Percentiles rank a stretch among this genome's conserved stretches.
Evolutionary conservation across 169 alveolate species (phyloP).

Genomic region (Prorocentrum cordatum): DNA sequence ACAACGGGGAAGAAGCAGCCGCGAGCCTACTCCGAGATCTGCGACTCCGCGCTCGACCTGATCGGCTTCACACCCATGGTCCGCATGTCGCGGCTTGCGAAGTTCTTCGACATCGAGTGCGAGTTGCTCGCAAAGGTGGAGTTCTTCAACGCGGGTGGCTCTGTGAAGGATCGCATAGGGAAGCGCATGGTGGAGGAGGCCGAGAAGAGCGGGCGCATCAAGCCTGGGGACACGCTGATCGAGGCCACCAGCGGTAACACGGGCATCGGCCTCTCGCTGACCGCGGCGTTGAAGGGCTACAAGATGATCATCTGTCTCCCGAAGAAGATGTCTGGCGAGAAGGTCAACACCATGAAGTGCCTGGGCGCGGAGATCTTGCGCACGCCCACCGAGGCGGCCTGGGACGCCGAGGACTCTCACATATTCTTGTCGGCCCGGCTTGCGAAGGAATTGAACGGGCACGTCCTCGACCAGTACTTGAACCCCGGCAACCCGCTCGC

Average conservation of each 20-base stretch:
- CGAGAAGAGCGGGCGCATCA: constrained; percentile 80
- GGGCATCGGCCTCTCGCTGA: constrained; percentile 87
- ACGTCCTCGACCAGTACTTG: constrained; percentile 84
- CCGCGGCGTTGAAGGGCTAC: constrained; percentile 85
- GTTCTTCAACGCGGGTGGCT: constrained; percentile 80
- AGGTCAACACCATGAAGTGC: constrained; percentile 77
- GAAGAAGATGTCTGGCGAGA: constrained; percentile 88
- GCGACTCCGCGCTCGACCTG: constrained; percentile 66
- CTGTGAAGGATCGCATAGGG: constrained; percentile 72
- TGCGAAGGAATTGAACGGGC: constrained; percentile 73
- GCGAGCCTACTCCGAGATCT: constrained; percentile 17
- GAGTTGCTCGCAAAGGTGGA: constrained; percentile 85
- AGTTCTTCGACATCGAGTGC: constrained; percentile 77
- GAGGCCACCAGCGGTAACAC: constrained; percentile 93
- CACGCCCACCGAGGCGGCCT: constrained; percentile 86
- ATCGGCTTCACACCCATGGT: constrained; percentile 75
- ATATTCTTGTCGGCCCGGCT: constrained; percentile 79
- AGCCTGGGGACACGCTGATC: constrained; percentile 81
- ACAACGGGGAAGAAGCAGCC: not conserved
- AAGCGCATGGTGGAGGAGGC: not conserved
- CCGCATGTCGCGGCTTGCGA: constrained; percentile 80
- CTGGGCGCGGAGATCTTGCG: constrained; percentile 87
- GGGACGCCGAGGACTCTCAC: constrained; percentile 82
- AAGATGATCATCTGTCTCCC: not conserved
- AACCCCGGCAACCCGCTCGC: constrained; percentile 87